phyloP scores from a whole-genome alignment of 495 filamentous ascomycete species.

The Thermothielavioides terrestris region DNA sequence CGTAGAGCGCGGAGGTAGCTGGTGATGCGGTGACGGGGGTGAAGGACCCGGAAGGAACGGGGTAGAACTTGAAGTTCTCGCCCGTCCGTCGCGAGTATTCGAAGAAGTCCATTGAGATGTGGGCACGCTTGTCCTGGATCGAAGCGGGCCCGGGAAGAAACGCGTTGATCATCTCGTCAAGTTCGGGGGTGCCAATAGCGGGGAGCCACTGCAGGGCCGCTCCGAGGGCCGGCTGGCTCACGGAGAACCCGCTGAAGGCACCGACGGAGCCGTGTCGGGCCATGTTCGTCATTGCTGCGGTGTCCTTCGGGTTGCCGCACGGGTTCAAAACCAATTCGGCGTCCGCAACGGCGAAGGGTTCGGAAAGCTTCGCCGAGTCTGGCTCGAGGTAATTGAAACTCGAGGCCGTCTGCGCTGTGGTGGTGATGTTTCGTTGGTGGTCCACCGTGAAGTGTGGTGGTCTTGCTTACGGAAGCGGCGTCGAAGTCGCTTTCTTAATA shows the following conservation, averaged over 20 bases:
- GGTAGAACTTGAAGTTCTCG: conserved; percentile 44
- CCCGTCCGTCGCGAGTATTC: conserved; percentile 36
- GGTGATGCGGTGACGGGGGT: conserved; percentile 31
- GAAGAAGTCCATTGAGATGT: conserved; percentile 48
- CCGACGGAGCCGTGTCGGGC: conserved; percentile 31
- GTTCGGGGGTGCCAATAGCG: conserved; percentile 43
- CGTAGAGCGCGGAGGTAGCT: conserved; percentile 28
- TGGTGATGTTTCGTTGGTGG: not conserved
- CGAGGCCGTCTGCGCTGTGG: not conserved
- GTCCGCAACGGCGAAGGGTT: not conserved
- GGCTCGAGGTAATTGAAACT: not conserved
- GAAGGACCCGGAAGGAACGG: conserved; percentile 31
- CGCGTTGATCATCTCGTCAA: conserved; percentile 45
- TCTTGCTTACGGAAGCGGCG: not conserved
- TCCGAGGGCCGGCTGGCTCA: conserved; percentile 42
- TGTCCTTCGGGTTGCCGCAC: not conserved
- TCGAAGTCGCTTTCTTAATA: not conserved
- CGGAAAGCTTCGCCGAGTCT: conserved; percentile 5
- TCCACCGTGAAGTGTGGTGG: conserved; percentile 2
- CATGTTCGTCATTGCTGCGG: conserved; percentile 27
- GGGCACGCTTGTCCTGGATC: conserved; percentile 44
- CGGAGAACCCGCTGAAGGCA: conserved; percentile 39
- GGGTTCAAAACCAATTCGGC: conserved; percentile 2
- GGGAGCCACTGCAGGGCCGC: conserved; percentile 46
- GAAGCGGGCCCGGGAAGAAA: conserved; percentile 42